Evolutionary conservation across 108 stramenopile species (phyloP), one percentile per base, ranked within the genome.

Genomic region (Pseudonitzschia delicatissima): DNA sequence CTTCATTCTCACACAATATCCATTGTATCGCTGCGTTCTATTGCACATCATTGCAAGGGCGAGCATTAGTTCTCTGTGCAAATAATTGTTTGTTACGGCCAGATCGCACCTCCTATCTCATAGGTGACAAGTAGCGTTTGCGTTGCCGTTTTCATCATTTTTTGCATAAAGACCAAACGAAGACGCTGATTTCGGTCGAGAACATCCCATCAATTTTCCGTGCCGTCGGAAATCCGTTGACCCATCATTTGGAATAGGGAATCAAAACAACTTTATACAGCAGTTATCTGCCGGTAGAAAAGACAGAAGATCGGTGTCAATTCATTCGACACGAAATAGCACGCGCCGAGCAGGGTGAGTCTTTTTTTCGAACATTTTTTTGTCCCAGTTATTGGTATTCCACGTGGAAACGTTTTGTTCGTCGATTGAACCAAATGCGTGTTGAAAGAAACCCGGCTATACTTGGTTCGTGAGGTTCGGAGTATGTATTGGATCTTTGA

Each of bases 101-200:
- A 59, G 58, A 59, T 59, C 58, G 58, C 58, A 32, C 58, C 58
- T 59, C 37, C 51, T 53, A n/a, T 27, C 5, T 21, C 7, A 36
- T 8, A 37, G 58, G 37, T 35, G 58, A 59, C 23, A 59, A 59
- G 58, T 59, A 59, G 58, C 58, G 58, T 59, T 59, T 59, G 58
- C 58, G 58, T 59, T 59, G 58, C 58, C 58, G 58, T 59, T 39
- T 59, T 59, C 52, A 35, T 29, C 58, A 59, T 59, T 39, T 26
- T 51, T 39, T 53, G 51, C 29, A 53, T 32, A 53, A 26, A 53
- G 26, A 53, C 27, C 2, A 15, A 25, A n/a, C n/a, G n/a, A n/a
- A n/a, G n/a, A n/a, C n/a, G n/a, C n/a, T n/a, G n/a, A n/a, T n/a
- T n/a, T n/a, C n/a, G n/a, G n/a, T n/a, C n/a, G n/a, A n/a, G n/a